Percentiles rank a stretch among this genome's conserved stretches.
Conservation (phyloP, 345 rosid genomes). For the Odontarrhena argentea region DNA sequence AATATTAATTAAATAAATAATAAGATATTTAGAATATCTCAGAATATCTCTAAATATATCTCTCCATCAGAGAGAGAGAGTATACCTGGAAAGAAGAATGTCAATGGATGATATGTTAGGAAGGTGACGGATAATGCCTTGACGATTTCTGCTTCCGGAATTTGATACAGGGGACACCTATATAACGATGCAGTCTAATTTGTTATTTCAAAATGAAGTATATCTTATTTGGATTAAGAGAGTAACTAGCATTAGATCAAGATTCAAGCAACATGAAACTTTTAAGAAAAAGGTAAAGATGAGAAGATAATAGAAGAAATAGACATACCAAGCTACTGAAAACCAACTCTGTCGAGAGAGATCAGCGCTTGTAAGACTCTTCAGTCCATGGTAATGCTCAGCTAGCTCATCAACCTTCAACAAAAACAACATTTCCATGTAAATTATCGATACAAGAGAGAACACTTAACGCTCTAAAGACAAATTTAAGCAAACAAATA, state of each 20-base stretch:
- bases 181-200: slow-evolving; percentile 6
- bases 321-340: slow-evolving; percentile 18
- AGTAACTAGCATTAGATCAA: neutral
- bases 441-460: neutral
- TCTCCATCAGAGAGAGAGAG: neutral
- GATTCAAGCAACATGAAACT: neutral
- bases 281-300: neutral
- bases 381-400: slow-evolving; percentile 1
- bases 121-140: slow-evolving; percentile 45
- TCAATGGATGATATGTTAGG: slow-evolving; percentile 50
- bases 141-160: slow-evolving; percentile 31
- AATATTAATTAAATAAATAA: too few relatives aligned
- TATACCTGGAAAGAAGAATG: slow-evolving; percentile 41
- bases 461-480: neutral
- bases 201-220: neutral
- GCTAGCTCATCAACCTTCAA: slow-evolving; percentile 14
- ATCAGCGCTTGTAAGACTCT: slow-evolving; percentile 4
- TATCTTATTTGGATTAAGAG: neutral
- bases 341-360: slow-evolving; percentile 23
- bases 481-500: neutral
- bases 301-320: neutral
- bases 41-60: too few relatives aligned
- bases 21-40: too few relatives aligned
- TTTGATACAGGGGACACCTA: slow-evolving; percentile 45
- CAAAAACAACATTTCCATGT: neutral